Percentiles rank a stretch among this genome's conserved stretches.
Evolutionary conservation across 2,329 filamentous ascomycete species (phyloP).

Genomic region (Fusarium chaquense): DNA sequence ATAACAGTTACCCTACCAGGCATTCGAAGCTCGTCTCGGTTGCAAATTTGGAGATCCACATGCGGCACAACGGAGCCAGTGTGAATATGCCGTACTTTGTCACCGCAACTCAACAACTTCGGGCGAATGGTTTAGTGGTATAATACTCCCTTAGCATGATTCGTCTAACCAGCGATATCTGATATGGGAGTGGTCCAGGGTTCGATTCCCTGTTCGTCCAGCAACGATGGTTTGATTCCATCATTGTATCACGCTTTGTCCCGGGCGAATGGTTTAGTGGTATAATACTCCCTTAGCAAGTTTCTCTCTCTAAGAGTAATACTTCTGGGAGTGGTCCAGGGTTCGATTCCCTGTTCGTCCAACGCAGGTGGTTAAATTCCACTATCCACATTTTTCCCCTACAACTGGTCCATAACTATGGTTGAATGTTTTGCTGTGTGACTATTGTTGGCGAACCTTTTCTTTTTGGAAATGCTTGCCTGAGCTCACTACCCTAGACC

Average conservation of each 20-base stretch:
- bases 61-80: neutral
- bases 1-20: conserved; percentile 1
- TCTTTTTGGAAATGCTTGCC: neutral
- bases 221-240: no score
- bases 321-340: conserved; percentile 29
- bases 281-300: neutral
- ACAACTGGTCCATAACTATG: neutral
- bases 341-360: conserved; percentile 35
- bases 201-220: no score
- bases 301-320: neutral
- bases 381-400: conserved; percentile 5
- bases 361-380: conserved; percentile 32
- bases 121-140: conserved; percentile 40
- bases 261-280: conserved; percentile 40
- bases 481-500: neutral
- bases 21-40: neutral
- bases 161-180: no score
- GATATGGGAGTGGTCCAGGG: no score
- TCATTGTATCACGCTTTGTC: no score
- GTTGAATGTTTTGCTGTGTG: neutral
- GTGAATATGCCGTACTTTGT: conserved; percentile 21
- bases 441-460: no score
- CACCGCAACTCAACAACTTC: neutral
- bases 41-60: neutral
- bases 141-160: no score